Conservation (phyloP, 257 asterid genomes). For the Lycium barbarum region DNA sequence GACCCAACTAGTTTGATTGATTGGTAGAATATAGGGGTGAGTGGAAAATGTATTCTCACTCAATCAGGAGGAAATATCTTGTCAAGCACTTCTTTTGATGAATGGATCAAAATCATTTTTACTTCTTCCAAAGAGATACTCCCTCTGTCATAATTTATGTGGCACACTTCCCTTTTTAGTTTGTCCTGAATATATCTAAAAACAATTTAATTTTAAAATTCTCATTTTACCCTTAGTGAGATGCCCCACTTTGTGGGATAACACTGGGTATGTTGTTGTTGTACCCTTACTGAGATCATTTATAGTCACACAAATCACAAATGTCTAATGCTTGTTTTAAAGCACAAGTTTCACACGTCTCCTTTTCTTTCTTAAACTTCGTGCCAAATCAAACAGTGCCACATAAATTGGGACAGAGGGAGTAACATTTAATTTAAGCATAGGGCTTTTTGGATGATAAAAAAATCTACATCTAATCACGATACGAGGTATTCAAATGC, state of each 20-base stretch:
- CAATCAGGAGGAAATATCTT: background rate
- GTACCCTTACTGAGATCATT: background rate
- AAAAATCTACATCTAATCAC: constrained; percentile 2
- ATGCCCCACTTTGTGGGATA: background rate
- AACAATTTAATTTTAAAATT: background rate
- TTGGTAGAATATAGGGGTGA: background rate
- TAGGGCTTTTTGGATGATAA: background rate
- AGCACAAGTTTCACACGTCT: background rate
- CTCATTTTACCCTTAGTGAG: background rate
- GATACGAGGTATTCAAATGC: background rate
- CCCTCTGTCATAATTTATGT: background rate
- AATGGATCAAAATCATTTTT: background rate
- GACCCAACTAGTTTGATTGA: constrained; percentile 23
- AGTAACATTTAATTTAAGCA: background rate
- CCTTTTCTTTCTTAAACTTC: background rate
- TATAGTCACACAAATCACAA: background rate
- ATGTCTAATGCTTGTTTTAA: background rate
- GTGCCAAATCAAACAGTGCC: background rate
- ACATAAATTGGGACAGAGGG: background rate
- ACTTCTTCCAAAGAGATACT: background rate
- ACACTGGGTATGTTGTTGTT: no score
- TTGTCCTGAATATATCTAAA: background rate
- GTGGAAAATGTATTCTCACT: background rate
- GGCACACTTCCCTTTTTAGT: background rate
- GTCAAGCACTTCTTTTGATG: constrained; percentile 1